Percentiles rank a stretch among this genome's conserved stretches.
Conservation (phyloP, 331 rosid genomes). For the Cucumis variabilis region DNA sequence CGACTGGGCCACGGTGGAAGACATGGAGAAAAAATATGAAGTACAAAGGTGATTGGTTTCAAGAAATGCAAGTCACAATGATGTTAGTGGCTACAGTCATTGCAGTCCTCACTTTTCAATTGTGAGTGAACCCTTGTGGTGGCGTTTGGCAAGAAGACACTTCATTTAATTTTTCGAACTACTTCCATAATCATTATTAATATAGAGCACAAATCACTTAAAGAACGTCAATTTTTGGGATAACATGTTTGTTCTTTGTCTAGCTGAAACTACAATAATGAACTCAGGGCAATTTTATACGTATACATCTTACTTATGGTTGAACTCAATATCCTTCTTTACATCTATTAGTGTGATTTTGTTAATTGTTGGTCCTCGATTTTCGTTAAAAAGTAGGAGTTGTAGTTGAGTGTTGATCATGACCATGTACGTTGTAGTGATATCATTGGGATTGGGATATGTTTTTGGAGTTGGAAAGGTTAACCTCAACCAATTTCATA, state of each 20-base stretch:
- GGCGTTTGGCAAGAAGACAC: slow-evolving; percentile 29
- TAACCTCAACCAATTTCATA: neutral
- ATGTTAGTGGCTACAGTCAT: slow-evolving; percentile 7
- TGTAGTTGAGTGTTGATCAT: neutral
- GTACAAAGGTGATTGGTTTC: neutral
- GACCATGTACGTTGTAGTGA: neutral
- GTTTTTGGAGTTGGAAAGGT: neutral
- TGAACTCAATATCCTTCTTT: neutral
- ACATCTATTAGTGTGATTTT: neutral
- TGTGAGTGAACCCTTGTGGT: neutral
- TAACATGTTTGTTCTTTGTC: too few relatives aligned
- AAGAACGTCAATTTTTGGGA: too few relatives aligned
- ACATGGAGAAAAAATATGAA: neutral
- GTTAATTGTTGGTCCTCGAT: neutral
- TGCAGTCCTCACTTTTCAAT: neutral
- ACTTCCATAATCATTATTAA: too few relatives aligned
- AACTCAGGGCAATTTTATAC: too few relatives aligned
- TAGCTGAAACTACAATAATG: neutral
- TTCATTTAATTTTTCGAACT: too few relatives aligned
- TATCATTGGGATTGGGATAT: neutral
- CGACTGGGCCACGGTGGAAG: neutral
- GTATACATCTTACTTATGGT: neutral
- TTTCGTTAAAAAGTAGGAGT: neutral
- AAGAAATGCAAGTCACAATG: neutral
- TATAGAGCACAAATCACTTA: too few relatives aligned